Base-by-base conservation (phyloP, 2,329 filamentous ascomycete genomes). In the Sarocladium oryzae region DNA sequence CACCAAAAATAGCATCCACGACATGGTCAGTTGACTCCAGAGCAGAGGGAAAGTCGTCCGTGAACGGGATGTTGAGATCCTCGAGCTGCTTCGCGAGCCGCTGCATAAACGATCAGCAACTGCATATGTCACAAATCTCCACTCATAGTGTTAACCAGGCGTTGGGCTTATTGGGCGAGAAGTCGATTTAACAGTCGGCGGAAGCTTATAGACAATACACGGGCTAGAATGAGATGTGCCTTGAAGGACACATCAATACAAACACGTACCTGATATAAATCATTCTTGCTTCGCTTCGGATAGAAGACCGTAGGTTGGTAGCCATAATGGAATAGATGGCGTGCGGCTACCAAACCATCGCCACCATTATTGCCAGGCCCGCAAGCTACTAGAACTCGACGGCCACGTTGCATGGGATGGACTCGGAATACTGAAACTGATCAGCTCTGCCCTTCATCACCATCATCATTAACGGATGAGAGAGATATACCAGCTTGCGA, bases 1-100 rank as follows among this genome's bases (percentile, higher is more conserved):
- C 21, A 86, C 88, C 90, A 64, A 99, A 99, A 55, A 99, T 89
- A 9, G 93, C 89, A 68, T 99, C 93, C 53, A 99, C 75, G 50
- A 99, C 71, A 58, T 95, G 87, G 63, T 96, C 86, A 2, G 86
- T 78, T 50, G 81, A 75, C 41, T 74, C 69, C 6, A 95, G 66
- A 4, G 88, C 85, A 4, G 71, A 59, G 2, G 75, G 64, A 60
- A 97, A 96, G 66, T 96, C 88, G 15, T 88, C 78, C 15, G 85
- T 85, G 66, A 97, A 96, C 1, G 88, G 88, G 24, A 99, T 76
- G 10, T 85, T 77, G 51, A 97, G 82, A 63, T 92, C 86, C 60
- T 86, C 80, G 7, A 97, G 81, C 70, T 99, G 93, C 57, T 83
- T 93, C 57, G 82, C 77, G 45, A 37, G 38, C 24, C 24, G 26